phyloP scores from a whole-genome alignment of 176 grass and related monocot genomes.

The Oryza glumipatula region DNA sequence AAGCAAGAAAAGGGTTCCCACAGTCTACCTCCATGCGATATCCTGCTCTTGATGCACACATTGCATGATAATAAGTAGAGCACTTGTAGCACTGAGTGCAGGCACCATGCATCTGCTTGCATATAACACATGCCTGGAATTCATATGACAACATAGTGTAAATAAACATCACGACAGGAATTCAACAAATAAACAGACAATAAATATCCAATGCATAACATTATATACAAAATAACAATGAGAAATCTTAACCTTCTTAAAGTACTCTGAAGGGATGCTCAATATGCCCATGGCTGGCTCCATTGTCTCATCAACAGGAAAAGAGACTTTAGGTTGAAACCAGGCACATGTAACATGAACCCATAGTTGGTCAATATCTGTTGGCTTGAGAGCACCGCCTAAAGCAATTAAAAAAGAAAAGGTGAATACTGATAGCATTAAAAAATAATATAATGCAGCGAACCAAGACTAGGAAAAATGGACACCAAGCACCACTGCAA shows the following conservation, averaged over 20 bases:
- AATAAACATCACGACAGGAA: constrained; percentile 4
- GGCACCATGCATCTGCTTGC: constrained; percentile 86
- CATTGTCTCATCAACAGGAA: constrained; percentile 76
- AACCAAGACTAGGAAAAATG: constrained; percentile 6
- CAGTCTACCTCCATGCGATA: constrained; percentile 90
- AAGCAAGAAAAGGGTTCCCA: constrained; percentile 3
- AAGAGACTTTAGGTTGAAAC: constrained; percentile 90
- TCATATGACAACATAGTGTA: constrained; percentile 8
- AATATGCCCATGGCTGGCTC: constrained; percentile 90
- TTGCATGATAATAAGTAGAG: constrained; percentile 86
- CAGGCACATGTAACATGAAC: constrained; percentile 95
- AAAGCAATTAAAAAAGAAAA: constrained; percentile 14
- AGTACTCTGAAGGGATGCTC: constrained; percentile 72
- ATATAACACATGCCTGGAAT: constrained; percentile 83
- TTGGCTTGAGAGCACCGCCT: constrained; percentile 94
- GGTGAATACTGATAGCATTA: constrained; percentile 20
- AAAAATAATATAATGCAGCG: neutral
- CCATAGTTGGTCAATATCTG: constrained; percentile 83
- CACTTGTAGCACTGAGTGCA: constrained; percentile 92
- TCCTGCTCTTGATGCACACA: constrained; percentile 92
- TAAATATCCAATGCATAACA: constrained; percentile 24
- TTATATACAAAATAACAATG: constrained; percentile 5
- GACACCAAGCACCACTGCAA: constrained; percentile 17
- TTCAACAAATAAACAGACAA: constrained; percentile 18
- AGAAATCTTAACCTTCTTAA: constrained; percentile 70